Evolutionary conservation across 164 flowering plant species (phyloP).

Genomic region (Houttuynia cordata): DNA sequence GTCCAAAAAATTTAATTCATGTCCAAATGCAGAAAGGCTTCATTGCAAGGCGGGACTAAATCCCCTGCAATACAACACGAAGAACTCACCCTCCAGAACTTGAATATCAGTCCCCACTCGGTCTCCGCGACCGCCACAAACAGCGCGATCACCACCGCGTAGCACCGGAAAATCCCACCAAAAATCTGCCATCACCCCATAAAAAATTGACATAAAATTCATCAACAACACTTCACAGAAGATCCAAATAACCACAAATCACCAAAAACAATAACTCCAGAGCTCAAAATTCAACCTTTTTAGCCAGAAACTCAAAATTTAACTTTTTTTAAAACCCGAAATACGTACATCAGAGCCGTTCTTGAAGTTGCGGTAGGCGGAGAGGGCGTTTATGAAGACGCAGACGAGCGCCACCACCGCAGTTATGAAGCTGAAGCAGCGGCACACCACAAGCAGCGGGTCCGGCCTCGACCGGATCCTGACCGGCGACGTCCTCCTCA

Average conservation of each 20-base stretch:
- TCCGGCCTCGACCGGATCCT: conserved; percentile 32
- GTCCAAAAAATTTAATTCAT: no score
- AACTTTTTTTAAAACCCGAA: no score
- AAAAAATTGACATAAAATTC: not conserved
- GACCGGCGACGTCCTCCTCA: not conserved
- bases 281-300: conserved; percentile 87
- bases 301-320: no score
- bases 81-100: conserved; percentile 62
- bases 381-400: conserved; percentile 54
- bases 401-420: conserved; percentile 52
- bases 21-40: no score
- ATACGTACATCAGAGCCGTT: conserved; percentile 51
- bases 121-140: conserved; percentile 83
- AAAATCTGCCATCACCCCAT: conserved; percentile 34
- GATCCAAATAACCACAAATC: no score
- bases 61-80: not conserved
- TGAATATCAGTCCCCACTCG: conserved; percentile 70
- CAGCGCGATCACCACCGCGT: conserved; percentile 59
- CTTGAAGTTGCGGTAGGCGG: conserved; percentile 69
- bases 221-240: no score
- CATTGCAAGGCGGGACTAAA: no score
- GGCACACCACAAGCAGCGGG: conserved; percentile 53
- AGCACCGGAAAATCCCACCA: conserved; percentile 91
- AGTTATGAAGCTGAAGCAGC: conserved; percentile 66
- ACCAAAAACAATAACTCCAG: conserved; percentile 4